Evolutionary conservation across 805 yeast genomes (phyloP).

Genomic region (Hanseniaspora nectarophila): DNA sequence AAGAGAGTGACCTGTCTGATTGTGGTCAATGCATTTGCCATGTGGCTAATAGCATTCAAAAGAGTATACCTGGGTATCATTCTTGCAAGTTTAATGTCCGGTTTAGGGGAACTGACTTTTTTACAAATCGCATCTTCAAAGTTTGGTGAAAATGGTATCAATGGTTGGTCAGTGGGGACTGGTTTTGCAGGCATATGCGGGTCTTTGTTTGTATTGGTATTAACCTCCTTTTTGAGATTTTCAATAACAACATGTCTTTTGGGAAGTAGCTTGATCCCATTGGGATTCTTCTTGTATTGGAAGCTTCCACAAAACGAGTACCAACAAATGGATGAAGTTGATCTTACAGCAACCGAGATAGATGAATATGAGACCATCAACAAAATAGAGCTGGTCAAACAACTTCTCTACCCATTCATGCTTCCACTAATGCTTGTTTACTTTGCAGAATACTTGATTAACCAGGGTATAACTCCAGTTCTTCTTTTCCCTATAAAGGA

Average conservation of each 20-base stretch:
- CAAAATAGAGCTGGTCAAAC: constrained; percentile 18
- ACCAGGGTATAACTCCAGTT: constrained; percentile 87
- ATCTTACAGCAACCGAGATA: not conserved
- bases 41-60: constrained; percentile 59
- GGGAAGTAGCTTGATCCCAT: constrained; percentile 45
- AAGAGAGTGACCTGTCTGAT: constrained; percentile 46
- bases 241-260: constrained; percentile 45
- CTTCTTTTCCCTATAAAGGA: constrained; percentile 56
- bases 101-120: constrained; percentile 83
- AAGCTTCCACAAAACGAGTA: constrained; percentile 16
- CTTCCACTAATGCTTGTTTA: constrained; percentile 75
- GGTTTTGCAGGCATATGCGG: constrained; percentile 93
- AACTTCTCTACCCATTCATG: constrained; percentile 57
- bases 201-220: constrained; percentile 52
- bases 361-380: constrained; percentile 24
- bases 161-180: constrained; percentile 89
- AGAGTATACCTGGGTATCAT: constrained; percentile 54
- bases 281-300: constrained; percentile 37
- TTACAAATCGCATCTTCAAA: constrained; percentile 67
- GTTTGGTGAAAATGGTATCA: constrained; percentile 48
- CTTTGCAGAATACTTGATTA: constrained; percentile 73
- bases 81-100: constrained; percentile 74
- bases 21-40: constrained; percentile 53
- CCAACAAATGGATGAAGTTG: not conserved
- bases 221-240: constrained; percentile 58